A percentile compares a stretch with the other conserved stretches of the same genome.
These are phyloP conservation scores for Kodamaea alishanica DNA, from an alignment of 1,139 yeast species.

Conservation along the genomic window DNA sequence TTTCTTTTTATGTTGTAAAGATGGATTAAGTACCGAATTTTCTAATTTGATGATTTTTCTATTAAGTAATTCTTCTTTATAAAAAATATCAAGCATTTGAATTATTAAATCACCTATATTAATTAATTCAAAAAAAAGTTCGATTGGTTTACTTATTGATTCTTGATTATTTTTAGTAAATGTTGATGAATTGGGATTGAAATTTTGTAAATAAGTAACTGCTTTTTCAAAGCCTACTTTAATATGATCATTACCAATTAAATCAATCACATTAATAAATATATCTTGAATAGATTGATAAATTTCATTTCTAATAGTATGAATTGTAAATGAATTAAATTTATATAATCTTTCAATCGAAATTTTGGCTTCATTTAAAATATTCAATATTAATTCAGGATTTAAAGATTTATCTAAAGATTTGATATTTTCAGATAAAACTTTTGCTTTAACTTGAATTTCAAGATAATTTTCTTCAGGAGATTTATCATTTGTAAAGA, in stretches of 20 bases:
- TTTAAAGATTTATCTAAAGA: slow-evolving; percentile 39
- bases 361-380: slow-evolving; percentile 37
- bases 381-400: slow-evolving; percentile 37
- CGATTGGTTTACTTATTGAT: slow-evolving; percentile 70
- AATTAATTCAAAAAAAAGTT: slow-evolving; percentile 82
- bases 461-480: slow-evolving; percentile 31
- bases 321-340: slow-evolving; percentile 34
- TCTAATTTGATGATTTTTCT: slow-evolving; percentile 62
- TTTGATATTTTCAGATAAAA: slow-evolving; percentile 42
- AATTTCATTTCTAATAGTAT: slow-evolving; percentile 30
- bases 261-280: slow-evolving; percentile 61
- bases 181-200: slow-evolving; percentile 52
- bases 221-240: slow-evolving; percentile 83
- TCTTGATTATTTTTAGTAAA: slow-evolving; percentile 17
- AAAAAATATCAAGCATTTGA: slow-evolving; percentile 89
- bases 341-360: slow-evolving; percentile 32
- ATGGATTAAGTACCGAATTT: slow-evolving; percentile 73
- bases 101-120: slow-evolving; percentile 90
- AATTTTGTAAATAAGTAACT: slow-evolving; percentile 59
- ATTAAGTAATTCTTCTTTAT: slow-evolving; percentile 74
- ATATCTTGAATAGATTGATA: slow-evolving; percentile 48
- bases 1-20: slow-evolving; percentile 74
- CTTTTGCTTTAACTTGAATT: slow-evolving; percentile 43
- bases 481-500: slow-evolving; percentile 42
- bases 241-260: slow-evolving; percentile 70